Conservation (phyloP, 2,329 filamentous ascomycete species). For the Chaetomium globosum region DNA sequence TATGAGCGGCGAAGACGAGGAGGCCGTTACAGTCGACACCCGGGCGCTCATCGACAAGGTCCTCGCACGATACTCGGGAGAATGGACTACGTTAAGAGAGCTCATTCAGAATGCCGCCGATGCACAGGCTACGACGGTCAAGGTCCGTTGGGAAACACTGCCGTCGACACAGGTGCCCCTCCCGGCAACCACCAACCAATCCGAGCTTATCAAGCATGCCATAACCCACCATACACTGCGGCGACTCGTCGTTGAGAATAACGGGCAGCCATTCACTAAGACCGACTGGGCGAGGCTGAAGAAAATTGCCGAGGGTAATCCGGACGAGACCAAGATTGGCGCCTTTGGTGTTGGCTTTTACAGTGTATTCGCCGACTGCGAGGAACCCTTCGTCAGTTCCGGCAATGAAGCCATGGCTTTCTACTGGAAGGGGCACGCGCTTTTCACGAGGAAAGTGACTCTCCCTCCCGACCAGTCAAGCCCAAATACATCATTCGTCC, state of each 20-base stretch:
- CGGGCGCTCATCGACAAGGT: conserved; percentile 97
- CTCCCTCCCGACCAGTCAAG: conserved; percentile 68
- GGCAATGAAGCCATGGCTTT: conserved; percentile 95
- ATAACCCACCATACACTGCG: conserved; percentile 83
- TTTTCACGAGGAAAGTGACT: conserved; percentile 86
- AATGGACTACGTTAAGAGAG: conserved; percentile 88
- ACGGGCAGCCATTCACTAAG: conserved; percentile 82
- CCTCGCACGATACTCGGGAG: conserved; percentile 90
- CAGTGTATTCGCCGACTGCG: conserved; percentile 96
- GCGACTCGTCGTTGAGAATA: conserved; percentile 87
- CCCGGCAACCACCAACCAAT: conserved; percentile 63
- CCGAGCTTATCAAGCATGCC: conserved; percentile 77
- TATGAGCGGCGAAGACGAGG: conserved; percentile 84
- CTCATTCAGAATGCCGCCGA: conserved; percentile 98
- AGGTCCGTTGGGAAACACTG: conserved; percentile 87
- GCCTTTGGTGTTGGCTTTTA: conserved; percentile 99
- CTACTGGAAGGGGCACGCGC: conserved; percentile 98
- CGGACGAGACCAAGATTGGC: conserved; percentile 98
- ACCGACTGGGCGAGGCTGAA: conserved; percentile 94
- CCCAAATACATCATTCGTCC: conserved; percentile 82
- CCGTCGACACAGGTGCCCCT: conserved; percentile 80
- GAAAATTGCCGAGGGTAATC: conserved; percentile 97
- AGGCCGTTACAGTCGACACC: conserved; percentile 97
- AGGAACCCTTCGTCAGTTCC: conserved; percentile 95
- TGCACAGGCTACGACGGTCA: conserved; percentile 85